Percentiles rank a stretch among this genome's conserved stretches.
Evolutionary conservation across 768 basidiomycete species (phyloP).

Genomic region (Boletus fagicola): DNA sequence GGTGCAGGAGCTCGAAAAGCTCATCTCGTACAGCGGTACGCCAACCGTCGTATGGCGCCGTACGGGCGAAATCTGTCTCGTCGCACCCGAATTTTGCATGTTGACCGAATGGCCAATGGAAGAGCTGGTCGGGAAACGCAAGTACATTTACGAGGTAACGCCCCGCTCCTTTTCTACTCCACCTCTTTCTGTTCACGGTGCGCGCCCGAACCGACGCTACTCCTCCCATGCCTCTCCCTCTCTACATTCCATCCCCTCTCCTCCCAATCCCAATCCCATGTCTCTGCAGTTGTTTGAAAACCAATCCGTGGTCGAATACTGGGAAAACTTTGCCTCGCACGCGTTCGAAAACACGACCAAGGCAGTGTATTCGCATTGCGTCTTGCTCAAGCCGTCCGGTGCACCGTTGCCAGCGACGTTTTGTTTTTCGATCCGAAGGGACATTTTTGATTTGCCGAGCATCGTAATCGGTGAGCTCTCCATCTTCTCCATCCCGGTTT

Average conservation of each 20-base stretch:
- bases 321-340: conserved; percentile 95
- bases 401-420: conserved; percentile 88
- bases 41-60: conserved; percentile 97
- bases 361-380: conserved; percentile 91
- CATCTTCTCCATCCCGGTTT: background rate
- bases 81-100: conserved; percentile 94
- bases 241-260: background rate
- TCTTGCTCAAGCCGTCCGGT: conserved; percentile 80
- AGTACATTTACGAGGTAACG: conserved; percentile 44
- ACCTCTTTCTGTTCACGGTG: conserved; percentile 20
- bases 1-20: conserved; percentile 86
- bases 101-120: conserved; percentile 88
- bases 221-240: background rate
- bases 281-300: conserved; percentile 80
- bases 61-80: conserved; percentile 96
- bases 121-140: conserved; percentile 63
- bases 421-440: conserved; percentile 93
- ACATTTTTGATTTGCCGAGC: conserved; percentile 87
- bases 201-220: conserved; percentile 9
- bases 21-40: conserved; percentile 95
- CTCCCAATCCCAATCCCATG: background rate
- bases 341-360: conserved; percentile 98
- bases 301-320: conserved; percentile 91
- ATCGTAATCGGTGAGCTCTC: conserved; percentile 71
- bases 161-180: conserved; percentile 9